Conservation (phyloP, 1,284 basidiomycete genomes). For the Hemileia vastatrix region DNA sequence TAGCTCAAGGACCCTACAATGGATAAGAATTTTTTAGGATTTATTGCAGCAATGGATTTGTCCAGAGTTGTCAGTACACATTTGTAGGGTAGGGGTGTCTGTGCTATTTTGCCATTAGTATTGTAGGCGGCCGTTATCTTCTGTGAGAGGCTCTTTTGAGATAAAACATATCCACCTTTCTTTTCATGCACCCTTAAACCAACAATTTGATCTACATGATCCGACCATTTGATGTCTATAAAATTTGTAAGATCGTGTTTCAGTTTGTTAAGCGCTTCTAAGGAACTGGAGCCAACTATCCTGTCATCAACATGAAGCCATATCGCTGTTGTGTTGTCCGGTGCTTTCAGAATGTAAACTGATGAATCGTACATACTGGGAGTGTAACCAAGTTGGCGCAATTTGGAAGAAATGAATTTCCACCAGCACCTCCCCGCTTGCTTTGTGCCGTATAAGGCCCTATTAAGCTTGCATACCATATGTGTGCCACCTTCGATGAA, state of each 20-base stretch:
- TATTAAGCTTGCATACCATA: background rate
- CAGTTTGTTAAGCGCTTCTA: background rate
- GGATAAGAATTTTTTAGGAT: background rate
- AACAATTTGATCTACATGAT: background rate
- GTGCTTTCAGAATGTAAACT: background rate
- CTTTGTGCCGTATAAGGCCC: background rate
- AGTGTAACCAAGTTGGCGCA: background rate
- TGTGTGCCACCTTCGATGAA: no score
- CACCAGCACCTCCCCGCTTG: constrained; percentile 1
- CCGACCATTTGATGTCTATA: background rate
- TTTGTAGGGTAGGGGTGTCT: no score
- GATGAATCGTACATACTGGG: background rate
- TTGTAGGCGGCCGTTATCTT: no score
- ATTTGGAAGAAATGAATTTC: background rate
- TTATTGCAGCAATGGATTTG: no score
- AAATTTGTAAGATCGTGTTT: background rate
- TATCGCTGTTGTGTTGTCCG: background rate
- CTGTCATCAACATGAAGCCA: background rate
- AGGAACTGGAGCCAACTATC: background rate
- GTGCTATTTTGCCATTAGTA: no score
- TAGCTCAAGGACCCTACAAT: background rate
- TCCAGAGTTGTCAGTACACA: background rate
- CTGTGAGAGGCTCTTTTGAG: background rate
- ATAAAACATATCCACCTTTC: background rate
- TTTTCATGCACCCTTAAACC: background rate